phyloP scores from a whole-genome alignment of 192 early-diverging fungal genomes.

The Backusella tarrabulga region DNA sequence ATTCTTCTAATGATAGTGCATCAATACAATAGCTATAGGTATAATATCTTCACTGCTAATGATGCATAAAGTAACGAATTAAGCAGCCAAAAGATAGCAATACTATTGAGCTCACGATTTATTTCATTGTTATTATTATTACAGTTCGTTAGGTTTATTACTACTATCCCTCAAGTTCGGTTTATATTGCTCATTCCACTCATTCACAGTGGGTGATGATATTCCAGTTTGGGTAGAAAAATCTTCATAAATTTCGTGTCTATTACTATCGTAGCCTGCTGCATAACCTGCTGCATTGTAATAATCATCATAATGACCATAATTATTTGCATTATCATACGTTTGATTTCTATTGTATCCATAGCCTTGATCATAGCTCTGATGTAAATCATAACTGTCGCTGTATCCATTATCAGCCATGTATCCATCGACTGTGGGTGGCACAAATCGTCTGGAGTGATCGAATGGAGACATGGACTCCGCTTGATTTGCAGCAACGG shows the following conservation, averaged over 20 bases:
- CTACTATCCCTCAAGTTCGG: not conserved
- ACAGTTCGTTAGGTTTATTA: not conserved
- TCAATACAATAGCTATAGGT: too few relatives aligned
- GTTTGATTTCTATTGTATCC: not conserved
- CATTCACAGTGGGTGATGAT: not conserved
- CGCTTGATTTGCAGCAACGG: not conserved
- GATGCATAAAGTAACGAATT: not conserved
- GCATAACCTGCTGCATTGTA: not conserved
- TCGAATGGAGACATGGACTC: not conserved
- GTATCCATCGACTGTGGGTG: not conserved
- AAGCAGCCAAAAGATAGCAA: not conserved
- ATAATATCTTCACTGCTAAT: too few relatives aligned
- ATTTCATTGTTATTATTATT: not conserved
- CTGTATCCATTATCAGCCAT: not conserved
- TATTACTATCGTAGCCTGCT: not conserved
- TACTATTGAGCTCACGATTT: not conserved
- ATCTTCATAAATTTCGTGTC: not conserved
- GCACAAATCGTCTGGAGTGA: not conserved
- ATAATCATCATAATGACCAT: not conserved
- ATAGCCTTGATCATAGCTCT: not conserved
- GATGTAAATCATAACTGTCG: not conserved
- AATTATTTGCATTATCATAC: not conserved
- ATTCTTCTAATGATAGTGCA: too few relatives aligned
- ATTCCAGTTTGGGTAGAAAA: not conserved
- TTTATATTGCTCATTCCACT: not conserved